phyloP scores from a whole-genome alignment of 192 early-diverging fungal species.

The Backusella tuberculispora region DNA sequence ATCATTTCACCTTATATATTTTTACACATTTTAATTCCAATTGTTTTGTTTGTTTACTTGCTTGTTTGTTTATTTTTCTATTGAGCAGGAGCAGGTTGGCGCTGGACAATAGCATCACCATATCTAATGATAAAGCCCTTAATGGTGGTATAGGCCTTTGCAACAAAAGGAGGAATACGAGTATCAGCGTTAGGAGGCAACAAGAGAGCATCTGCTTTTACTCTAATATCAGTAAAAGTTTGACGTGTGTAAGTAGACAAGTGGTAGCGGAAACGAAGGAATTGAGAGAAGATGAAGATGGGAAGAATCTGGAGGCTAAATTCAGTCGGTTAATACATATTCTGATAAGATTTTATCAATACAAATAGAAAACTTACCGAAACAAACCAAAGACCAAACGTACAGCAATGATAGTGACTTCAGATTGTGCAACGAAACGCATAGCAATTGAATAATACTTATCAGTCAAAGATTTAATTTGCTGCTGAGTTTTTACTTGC shows the following conservation, averaged over 20 bases:
- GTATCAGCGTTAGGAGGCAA: slow-evolving; percentile 52
- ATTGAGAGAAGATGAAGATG: slow-evolving; percentile 67
- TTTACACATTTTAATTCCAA: slow-evolving; percentile 1
- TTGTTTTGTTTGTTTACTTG: not conserved
- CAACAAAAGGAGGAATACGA: slow-evolving; percentile 47
- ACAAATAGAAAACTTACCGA: slow-evolving; percentile 43
- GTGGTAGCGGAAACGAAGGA: slow-evolving; percentile 74
- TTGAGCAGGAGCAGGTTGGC: slow-evolving; percentile 39
- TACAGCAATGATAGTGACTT: slow-evolving; percentile 72
- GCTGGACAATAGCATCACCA: slow-evolving; percentile 39
- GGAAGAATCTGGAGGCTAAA: slow-evolving; percentile 35
- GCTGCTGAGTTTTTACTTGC: slow-evolving; percentile 48
- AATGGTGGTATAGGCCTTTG: slow-evolving; percentile 46
- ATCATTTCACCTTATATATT: not conserved
- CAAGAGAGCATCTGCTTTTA: slow-evolving; percentile 44
- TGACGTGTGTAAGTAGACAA: slow-evolving; percentile 57
- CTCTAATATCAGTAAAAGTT: slow-evolving; percentile 50
- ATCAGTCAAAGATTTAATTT: slow-evolving; percentile 56
- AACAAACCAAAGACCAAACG: slow-evolving; percentile 56
- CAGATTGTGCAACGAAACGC: slow-evolving; percentile 64
- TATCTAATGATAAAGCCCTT: slow-evolving; percentile 39
- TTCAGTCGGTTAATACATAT: not conserved
- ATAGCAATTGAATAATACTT: slow-evolving; percentile 68
- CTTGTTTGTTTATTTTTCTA: slow-evolving; percentile 7
- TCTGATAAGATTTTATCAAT: not conserved